Percentiles rank a stretch among this genome's conserved stretches.
phyloP scores from a whole-genome alignment of 176 grass and related monocot genomes.

The Phoenix roebelenii region DNA sequence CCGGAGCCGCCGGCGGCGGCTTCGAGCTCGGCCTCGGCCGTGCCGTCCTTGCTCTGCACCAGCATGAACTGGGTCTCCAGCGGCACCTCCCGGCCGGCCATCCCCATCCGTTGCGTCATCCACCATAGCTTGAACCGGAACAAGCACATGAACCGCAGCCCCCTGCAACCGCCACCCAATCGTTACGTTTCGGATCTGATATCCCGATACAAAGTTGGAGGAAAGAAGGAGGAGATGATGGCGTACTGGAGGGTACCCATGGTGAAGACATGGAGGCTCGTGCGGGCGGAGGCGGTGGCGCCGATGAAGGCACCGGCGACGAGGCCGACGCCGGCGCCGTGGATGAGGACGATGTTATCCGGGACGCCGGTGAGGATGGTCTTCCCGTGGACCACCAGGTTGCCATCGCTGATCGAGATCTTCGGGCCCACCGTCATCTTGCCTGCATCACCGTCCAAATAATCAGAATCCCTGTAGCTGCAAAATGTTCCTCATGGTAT shows the following conservation, averaged over 20 bases:
- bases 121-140: slow-evolving; percentile 82
- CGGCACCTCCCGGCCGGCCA: slow-evolving; percentile 48
- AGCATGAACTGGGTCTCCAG: slow-evolving; percentile 92
- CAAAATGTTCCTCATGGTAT: no score
- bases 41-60: slow-evolving; percentile 39
- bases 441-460: no score
- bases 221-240: no score
- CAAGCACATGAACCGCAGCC: slow-evolving; percentile 51
- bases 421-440: slow-evolving; percentile 60
- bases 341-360: slow-evolving; percentile 37
- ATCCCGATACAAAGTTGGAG: no score
- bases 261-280: slow-evolving; percentile 67
- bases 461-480: no score
- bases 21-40: no score
- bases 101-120: slow-evolving; percentile 71
- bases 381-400: slow-evolving; percentile 46
- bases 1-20: not conserved
- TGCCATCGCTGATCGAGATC: slow-evolving; percentile 52
- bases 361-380: slow-evolving; percentile 65
- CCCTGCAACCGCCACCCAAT: slow-evolving; percentile 20
- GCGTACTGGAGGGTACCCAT: slow-evolving; percentile 55
- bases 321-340: slow-evolving; percentile 33
- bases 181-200: no score
- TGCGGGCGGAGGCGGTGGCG: slow-evolving; percentile 32
- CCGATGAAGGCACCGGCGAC: slow-evolving; percentile 65